Evolutionary conservation across 2,329 filamentous ascomycete species (phyloP).

Genomic region (Blastomyces parvus): DNA sequence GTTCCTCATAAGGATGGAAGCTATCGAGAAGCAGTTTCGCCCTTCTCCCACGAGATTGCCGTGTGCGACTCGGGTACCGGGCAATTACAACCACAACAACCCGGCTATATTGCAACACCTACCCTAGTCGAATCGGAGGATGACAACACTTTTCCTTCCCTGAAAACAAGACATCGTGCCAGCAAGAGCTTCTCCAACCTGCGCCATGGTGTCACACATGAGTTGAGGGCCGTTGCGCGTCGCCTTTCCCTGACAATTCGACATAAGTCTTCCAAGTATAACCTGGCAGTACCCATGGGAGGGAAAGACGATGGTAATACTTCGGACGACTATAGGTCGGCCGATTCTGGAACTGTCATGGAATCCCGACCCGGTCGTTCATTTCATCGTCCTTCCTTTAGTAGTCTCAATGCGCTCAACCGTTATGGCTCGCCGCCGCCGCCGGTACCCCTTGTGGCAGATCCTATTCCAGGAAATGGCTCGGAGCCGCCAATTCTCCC

Average conservation of each 20-base stretch:
- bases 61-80: not conserved
- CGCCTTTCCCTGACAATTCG: conserved; percentile 34
- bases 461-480: conserved; percentile 30
- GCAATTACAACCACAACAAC: not conserved
- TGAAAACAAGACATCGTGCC: conserved; percentile 11
- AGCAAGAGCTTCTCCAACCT: conserved; percentile 37
- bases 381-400: conserved; percentile 30
- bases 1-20: conserved; percentile 11
- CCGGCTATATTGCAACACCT: not conserved
- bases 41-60: conserved; percentile 11
- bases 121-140: not conserved
- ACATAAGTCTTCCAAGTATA: conserved; percentile 20
- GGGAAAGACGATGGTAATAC: not conserved
- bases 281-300: conserved; percentile 7
- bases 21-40: conserved; percentile 11
- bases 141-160: not conserved
- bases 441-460: conserved; percentile 13
- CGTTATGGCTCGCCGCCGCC: conserved; percentile 22
- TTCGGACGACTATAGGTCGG: conserved; percentile 14
- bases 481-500: conserved; percentile 33
- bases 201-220: conserved; percentile 32
- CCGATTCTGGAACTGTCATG: conserved; percentile 21
- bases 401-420: conserved; percentile 28
- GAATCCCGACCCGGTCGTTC: conserved; percentile 23
- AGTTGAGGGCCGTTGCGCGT: conserved; percentile 33